phyloP scores from a whole-genome alignment of 129 eudicot genomes.

The Flaveria linearis region DNA sequence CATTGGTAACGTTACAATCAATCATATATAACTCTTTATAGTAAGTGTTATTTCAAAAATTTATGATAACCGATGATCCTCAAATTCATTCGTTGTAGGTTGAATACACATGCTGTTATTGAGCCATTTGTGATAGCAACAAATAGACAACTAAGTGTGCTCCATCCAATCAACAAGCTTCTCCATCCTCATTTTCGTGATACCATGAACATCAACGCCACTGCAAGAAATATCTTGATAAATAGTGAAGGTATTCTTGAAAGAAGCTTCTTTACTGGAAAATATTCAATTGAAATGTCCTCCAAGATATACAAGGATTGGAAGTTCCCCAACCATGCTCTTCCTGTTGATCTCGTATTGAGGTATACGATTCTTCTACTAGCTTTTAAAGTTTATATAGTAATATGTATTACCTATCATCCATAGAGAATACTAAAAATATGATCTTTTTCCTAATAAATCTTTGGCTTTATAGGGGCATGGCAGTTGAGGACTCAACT shows the following conservation, averaged over 20 bases:
- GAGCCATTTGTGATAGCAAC: constrained; percentile 61
- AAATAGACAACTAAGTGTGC: constrained; percentile 51
- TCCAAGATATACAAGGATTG: constrained; percentile 38
- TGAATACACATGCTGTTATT: constrained; percentile 59
- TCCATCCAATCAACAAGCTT: constrained; percentile 57
- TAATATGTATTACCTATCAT: background rate
- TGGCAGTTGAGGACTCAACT: constrained; percentile 54
- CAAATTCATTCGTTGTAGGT: constrained; percentile 33
- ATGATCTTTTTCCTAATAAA: background rate
- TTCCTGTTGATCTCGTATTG: constrained; percentile 54
- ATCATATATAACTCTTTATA: background rate
- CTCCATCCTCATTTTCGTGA: constrained; percentile 60
- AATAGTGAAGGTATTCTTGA: constrained; percentile 54
- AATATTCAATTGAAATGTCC: constrained; percentile 48
- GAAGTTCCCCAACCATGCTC: constrained; percentile 52
- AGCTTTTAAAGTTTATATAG: background rate
- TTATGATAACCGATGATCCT: background rate
- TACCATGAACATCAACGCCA: constrained; percentile 54
- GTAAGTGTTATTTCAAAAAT: background rate
- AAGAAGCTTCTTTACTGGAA: constrained; percentile 38
- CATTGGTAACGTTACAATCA: constrained; percentile 36
- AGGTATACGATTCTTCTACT: constrained; percentile 34
- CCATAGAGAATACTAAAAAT: background rate
- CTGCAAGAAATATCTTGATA: constrained; percentile 42
- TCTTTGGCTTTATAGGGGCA: constrained; percentile 39